These are phyloP conservation scores for Pseudogymnoascus sp. DNA, from an alignment of 2,329 filamentous ascomycete genomes.

Conservation along the genomic window DNA sequence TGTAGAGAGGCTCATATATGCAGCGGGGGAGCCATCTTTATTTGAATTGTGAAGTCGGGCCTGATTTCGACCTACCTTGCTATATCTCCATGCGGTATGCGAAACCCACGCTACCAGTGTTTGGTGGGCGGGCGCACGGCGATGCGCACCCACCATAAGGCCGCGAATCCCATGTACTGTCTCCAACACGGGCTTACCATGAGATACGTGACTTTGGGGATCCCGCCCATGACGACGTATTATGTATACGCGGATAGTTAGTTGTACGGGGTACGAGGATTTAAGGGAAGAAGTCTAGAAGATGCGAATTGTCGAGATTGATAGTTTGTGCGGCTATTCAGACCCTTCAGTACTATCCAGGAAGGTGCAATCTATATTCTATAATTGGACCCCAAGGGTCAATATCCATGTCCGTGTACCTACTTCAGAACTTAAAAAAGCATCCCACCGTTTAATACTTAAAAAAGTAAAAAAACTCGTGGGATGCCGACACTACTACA, in stretches of 20 bases:
- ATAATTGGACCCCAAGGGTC: neutral
- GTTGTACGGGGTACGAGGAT: neutral
- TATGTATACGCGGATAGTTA: neutral
- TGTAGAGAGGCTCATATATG: neutral
- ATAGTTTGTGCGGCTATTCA: neutral
- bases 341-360: neutral
- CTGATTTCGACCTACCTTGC: slow-evolving; percentile 1
- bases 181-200: neutral
- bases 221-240: neutral
- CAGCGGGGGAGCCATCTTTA: neutral
- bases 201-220: neutral
- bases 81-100: neutral
- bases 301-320: neutral
- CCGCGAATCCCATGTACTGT: slow-evolving; percentile 1
- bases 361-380: neutral
- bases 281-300: neutral
- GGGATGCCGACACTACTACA: neutral
- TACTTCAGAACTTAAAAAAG: neutral
- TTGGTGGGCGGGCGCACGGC: neutral
- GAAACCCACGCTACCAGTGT: neutral
- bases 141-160: neutral
- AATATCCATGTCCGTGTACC: neutral
- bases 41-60: neutral
- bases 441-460: neutral
- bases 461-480: neutral